Evolutionary conservation across 169 alveolate species (phyloP), one percentile per base, ranked within the genome.

Genomic region (Cryptosporidium tyzzeri): DNA sequence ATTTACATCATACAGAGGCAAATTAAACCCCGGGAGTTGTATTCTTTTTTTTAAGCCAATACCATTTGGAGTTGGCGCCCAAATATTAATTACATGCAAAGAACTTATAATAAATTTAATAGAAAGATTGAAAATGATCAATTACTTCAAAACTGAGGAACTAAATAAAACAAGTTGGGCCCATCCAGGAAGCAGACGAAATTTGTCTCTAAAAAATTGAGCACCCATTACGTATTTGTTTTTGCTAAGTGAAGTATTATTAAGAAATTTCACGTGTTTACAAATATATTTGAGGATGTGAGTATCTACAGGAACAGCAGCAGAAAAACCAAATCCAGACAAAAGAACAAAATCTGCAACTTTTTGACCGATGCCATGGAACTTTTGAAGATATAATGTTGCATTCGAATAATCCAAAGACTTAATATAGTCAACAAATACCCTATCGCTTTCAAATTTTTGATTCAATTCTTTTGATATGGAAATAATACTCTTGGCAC

Each of bases 251-350:
- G 80, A 61, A 44, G 44, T 14, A 23, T 41, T 33, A 29, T 48
- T 48, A 16, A 80, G 70, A 16, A 4, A 16, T 9, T 80, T 59
- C 8, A 31, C 14, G 51, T 62, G 62, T 61, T 65, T 80, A 50
- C 68, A 44, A 16, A 80, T 45, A 62, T 62, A 62, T 14, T 62
- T 80, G 75, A 80, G 75, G 14, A 80, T 80, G 41, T 80, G 89
- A n/a, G 89, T 80, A 39, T 80, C 89, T 61, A 80, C 59, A 8
- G 89, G 89, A n/a, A 80, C 75, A 9, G 89, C 89, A 8, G 35
- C 35, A 12, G 80, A 45, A 62, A 80, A 80, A n/a, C 89, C 89
- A 18, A 80, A 80, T 14, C 89, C 89, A 14, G 89, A 80, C 21
- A 80, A 44, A 35, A 80, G 68, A 45, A 80, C 68, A 59, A 80